Base-by-base conservation (phyloP, 2,329 filamentous ascomycete species). In the Aspergillus sp. region DNA sequence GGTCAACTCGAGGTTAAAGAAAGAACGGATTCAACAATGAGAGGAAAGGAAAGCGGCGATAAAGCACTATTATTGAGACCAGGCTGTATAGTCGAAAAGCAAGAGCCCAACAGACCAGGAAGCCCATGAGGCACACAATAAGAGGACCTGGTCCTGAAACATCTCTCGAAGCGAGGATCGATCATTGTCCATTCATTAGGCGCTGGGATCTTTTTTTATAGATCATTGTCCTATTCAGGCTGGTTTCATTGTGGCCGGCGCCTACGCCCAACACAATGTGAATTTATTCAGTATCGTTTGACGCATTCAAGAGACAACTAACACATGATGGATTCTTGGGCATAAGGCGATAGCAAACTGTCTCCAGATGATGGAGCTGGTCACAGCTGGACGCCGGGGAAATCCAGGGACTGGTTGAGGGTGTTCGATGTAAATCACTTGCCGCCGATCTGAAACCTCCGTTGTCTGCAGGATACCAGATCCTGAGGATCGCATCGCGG, bases 1-100 rank as follows among this genome's bases (percentile, higher is more conserved):
- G 60, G 56, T 57, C 58, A 55, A 62, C 55, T 61, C 59, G 60
- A 61, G 58, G 48, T 51, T 53, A 57, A 60, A 59, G 53, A 65
- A 54, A 61, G 53, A 53, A 51, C 43, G 44, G 57, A 61, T 52
- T 47, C 49, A 54, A 62, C 51, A 51, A 55, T 41, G 52, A 59
- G 36, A 42, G 26, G 14, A 41, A 50, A 38, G 38, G 43, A 22
- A 42, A 42, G 48, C 33, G 45, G 51, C 46, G 55, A 46, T 19
- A 33, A 46, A 40, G 33, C 20, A 24, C 20, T 9, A 44, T 24
- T 44, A 30, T 30, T 30, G 35, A 38, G 22, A 22, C 5, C 11
- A n/a, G 35, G 11, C 14, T 16, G 35, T 38, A 38, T 30, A 30
- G 26, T 30, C 26, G 35, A 38, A n/a, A 13, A 38, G 35, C 4